Base-by-base conservation (phyloP, 2,329 filamentous ascomycete species). In the Didymella segeticola region DNA sequence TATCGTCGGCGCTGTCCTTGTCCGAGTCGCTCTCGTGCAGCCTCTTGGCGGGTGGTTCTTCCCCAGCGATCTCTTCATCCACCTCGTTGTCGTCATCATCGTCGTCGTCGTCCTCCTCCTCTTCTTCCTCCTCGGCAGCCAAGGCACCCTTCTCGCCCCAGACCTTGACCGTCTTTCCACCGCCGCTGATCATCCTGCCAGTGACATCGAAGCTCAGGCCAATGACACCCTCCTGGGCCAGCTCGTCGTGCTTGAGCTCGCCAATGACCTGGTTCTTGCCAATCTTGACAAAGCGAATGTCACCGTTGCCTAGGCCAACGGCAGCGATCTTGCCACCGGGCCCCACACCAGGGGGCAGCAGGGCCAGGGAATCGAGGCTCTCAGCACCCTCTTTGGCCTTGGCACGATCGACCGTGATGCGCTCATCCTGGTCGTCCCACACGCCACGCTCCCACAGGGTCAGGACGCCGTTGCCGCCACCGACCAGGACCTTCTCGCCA, bases 341-440 rank as follows among this genome's bases (percentile, higher is more conserved):
- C 1, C 86, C 86, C 33, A 93, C 79, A 15, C 84, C 85, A 27
- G 89, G 85, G 0, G 92, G 91, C 15, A 95, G 79, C 46, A 89
- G 76, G 1, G 85, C 82, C 56, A 97, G 79, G n/a, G 86, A 83
- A 68, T 98, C 93, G 34, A 97, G 78, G 55, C 89, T 91, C 73
- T 96, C 92, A 37, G 85, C 90, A 8, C 86, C 88, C 15, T 81
- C 83, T 8, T 80, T 77, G 17, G 81, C 83, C 9, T 80, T 77
- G 19, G 77, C 78, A 23, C 78, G 75, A 61, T 91, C 87, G 8
- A 97, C 86, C 42, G 89, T 86, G 66, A 97, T 89, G 46, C 92
- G 85, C 76, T 96, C 92, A 64, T 96, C 90, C 72, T 96, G 91
- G 72, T 98, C 93, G 68, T 96, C 93, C 93, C 95, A 98, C 1